Evolutionary conservation across 2,329 filamentous ascomycete genomes (phyloP), one percentile per base, ranked within the genome.

Genomic region (Daldinia sp.): DNA sequence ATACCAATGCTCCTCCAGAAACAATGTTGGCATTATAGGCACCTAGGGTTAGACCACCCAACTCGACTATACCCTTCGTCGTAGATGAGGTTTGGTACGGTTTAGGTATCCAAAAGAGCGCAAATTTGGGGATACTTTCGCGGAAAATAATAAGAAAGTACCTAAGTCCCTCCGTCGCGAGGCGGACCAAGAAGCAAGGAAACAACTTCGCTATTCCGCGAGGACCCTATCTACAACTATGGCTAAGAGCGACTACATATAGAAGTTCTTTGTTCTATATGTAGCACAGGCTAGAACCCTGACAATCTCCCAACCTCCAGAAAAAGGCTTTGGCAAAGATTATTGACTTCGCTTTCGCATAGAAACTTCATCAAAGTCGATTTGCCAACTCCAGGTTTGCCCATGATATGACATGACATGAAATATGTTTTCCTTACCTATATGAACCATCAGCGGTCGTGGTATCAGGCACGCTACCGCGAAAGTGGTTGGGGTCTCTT

Each of bases 361-460:
- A 74, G 39, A 8, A 64, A 68, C 29, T 71, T 74, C 72, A 74
- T 71, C 10, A 74, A 34, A 5, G 71, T 73, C 2, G 71, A 74
- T 43, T 74, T 74, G 1, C 72, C 72, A 15, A 69, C 69, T 2
- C 72, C 11, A 1, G 72, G 68, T 13, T 74, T 74, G 1, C 72
- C 72, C 0, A 59, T 63, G 7, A 74, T 63, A 11, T 66, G 61
- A 35, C 0, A 59, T 63, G 7, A 74, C 61, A 11, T 66, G 61
- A 35, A 68, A 71, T 17, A 64, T 58, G 30, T 19, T 58, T 9
- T 29, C 29, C 21, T 50, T 43, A 17, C 21, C 47, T 43, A 17
- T 21, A 17, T 11, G 39, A 8, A 4, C 9, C 4, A 11, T 11
- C 15, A 21, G 17, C 7, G 19, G 29, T 15, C 5, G 15, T 32